phyloP scores from a whole-genome alignment of 441 rosid species.

The Bocquillonia castaneifolia region DNA sequence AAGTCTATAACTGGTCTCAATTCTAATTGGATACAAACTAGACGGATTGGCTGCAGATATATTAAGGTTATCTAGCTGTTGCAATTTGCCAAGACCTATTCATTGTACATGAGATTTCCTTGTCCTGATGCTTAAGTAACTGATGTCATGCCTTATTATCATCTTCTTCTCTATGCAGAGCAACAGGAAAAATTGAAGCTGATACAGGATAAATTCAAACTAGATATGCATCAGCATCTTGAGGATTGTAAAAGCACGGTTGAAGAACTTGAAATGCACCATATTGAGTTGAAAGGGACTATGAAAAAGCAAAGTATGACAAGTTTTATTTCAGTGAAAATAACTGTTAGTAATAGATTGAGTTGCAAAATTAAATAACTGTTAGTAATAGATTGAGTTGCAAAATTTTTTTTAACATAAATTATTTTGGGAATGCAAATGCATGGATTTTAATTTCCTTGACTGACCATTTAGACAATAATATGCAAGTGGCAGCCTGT shows the following conservation, averaged over 20 bases:
- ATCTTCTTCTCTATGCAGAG: slow-evolving; percentile 40
- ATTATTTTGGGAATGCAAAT: slow-evolving; percentile 8
- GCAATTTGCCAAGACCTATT: neutral
- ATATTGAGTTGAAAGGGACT: slow-evolving; percentile 55
- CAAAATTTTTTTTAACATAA: too few species aligned
- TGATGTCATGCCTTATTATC: neutral
- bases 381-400: neutral
- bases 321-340: slow-evolving; percentile 16
- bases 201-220: slow-evolving; percentile 62
- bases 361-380: neutral
- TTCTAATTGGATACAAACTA: neutral
- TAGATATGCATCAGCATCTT: slow-evolving; percentile 52
- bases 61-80: neutral
- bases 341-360: slow-evolving; percentile 1
- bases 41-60: neutral
- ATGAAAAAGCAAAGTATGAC: slow-evolving; percentile 75
- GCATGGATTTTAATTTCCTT: neutral
- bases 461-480: neutral
- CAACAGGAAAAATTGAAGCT: slow-evolving; percentile 60
- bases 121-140: slow-evolving; percentile 1
- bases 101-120: neutral
- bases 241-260: slow-evolving; percentile 46
- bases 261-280: slow-evolving; percentile 56
- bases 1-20: too few species aligned
- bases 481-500: neutral